These are phyloP conservation scores for Yamadazyma laniorum DNA, from an alignment of 805 yeast species.

Conservation along the genomic window DNA sequence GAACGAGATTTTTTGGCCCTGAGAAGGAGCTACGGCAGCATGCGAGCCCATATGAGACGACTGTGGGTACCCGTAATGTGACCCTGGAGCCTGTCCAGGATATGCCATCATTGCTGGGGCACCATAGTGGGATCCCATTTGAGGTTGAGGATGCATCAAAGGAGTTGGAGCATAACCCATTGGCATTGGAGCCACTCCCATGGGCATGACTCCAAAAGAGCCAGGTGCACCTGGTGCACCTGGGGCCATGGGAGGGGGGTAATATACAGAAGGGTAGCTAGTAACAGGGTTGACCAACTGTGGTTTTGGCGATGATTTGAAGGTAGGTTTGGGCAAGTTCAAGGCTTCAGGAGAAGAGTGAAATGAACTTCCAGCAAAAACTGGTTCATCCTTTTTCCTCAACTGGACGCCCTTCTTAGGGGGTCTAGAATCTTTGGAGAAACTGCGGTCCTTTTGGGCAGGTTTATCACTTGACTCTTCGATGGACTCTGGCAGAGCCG, in stretches of 20 bases:
- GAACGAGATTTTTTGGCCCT: constrained; percentile 40
- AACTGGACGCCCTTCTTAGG: not conserved
- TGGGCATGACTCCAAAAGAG: not conserved
- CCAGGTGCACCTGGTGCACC: too few relatives aligned
- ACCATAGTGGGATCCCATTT: not conserved
- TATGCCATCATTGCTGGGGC: not conserved
- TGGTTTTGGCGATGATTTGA: constrained; percentile 22
- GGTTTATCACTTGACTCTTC: not conserved
- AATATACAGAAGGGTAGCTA: constrained; percentile 1
- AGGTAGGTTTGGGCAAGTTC: constrained; percentile 55
- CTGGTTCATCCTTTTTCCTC: constrained; percentile 22
- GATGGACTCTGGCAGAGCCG: not conserved
- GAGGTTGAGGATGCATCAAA: not conserved
- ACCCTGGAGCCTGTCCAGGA: constrained; percentile 11
- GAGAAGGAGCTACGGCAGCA: constrained; percentile 4
- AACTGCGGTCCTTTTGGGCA: not conserved
- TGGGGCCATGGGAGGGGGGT: not conserved
- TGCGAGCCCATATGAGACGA: not conserved
- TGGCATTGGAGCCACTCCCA: constrained; percentile 1
- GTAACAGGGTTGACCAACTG: constrained; percentile 28
- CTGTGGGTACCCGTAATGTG: not conserved
- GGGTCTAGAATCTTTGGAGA: not conserved
- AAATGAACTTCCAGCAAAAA: constrained; percentile 57
- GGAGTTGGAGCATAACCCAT: constrained; percentile 2
- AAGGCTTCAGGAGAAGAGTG: constrained; percentile 57